Conservation (phyloP, 2,329 filamentous ascomycete genomes). For the Canariomyces notabilis region DNA sequence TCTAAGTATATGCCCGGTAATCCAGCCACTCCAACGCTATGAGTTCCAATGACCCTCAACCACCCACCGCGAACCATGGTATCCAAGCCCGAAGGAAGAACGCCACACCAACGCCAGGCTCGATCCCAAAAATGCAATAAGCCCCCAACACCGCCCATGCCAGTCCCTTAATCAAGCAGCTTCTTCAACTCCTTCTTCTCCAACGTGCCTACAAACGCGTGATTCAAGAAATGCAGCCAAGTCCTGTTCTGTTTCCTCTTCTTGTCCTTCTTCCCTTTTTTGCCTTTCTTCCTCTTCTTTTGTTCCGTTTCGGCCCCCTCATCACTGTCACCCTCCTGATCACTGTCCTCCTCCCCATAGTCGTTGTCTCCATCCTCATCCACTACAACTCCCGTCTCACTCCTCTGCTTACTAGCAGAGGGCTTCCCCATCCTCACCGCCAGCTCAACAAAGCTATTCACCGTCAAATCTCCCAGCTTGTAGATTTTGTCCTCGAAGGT, state of each 20-base stretch:
- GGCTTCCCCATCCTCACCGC: slow-evolving; percentile 60
- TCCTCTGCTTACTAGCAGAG: slow-evolving; percentile 41
- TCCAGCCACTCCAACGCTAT: no score
- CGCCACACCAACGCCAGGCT: background rate
- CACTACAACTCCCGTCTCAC: slow-evolving; percentile 13
- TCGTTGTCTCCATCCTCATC: slow-evolving; percentile 20
- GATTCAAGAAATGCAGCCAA: slow-evolving; percentile 72
- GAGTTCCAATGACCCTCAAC: no score
- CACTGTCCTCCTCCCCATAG: slow-evolving; percentile 28
- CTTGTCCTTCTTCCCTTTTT: slow-evolving; percentile 47
- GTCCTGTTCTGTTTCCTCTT: slow-evolving; percentile 57
- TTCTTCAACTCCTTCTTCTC: slow-evolving; percentile 59
- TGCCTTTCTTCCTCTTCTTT: slow-evolving; percentile 38
- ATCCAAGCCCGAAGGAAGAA: slow-evolving; percentile 1
- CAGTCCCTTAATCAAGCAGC: slow-evolving; percentile 11
- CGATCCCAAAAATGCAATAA: slow-evolving; percentile 2
- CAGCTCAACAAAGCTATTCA: slow-evolving; percentile 72
- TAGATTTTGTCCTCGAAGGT: slow-evolving; percentile 74
- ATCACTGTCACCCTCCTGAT: slow-evolving; percentile 26
- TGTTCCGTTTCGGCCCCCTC: slow-evolving; percentile 31
- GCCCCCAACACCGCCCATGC: background rate
- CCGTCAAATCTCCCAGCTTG: slow-evolving; percentile 74
- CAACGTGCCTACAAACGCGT: slow-evolving; percentile 75
- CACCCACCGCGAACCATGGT: background rate
- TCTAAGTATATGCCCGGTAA: no score